Evolutionary conservation across 352 stramenopile species (phyloP).

Genomic region (Phytopythium mirpurense): DNA sequence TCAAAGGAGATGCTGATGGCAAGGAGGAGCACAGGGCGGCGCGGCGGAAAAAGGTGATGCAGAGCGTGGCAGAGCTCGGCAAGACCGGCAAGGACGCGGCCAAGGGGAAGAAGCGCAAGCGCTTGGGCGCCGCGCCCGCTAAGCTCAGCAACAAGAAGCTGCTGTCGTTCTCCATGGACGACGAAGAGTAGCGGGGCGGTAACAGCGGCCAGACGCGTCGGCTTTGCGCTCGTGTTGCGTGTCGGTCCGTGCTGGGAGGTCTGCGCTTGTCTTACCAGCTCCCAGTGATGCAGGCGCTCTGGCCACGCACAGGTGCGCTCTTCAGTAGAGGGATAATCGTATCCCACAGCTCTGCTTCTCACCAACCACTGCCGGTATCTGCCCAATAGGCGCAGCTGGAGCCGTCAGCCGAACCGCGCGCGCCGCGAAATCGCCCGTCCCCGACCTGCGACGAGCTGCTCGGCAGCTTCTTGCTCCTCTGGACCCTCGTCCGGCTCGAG

Average conservation of each 20-base stretch:
- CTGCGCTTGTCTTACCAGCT: neutral
- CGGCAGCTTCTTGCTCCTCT: neutral
- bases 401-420: neutral
- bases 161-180: slow-evolving; percentile 80
- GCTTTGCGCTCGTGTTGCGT: neutral
- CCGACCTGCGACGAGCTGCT: neutral
- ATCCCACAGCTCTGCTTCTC: neutral
- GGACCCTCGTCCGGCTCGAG: slow-evolving; percentile 30
- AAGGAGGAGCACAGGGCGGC: neutral
- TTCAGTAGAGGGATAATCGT: neutral
- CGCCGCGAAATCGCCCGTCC: neutral
- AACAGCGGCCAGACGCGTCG: neutral
- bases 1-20: slow-evolving; percentile 16
- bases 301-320: neutral
- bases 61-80: slow-evolving; percentile 40
- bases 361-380: neutral
- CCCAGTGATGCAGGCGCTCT: no score
- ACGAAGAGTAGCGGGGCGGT: slow-evolving; percentile 26
- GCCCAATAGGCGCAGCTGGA: neutral
- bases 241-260: neutral
- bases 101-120: slow-evolving; percentile 50
- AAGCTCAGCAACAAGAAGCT: slow-evolving; percentile 74
- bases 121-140: slow-evolving; percentile 25
- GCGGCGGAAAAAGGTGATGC: slow-evolving; percentile 26
- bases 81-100: slow-evolving; percentile 8